Percentiles rank a stretch among this genome's conserved stretches.
phyloP scores from a whole-genome alignment of 75 land plant species.

The Gnetum montanum region DNA sequence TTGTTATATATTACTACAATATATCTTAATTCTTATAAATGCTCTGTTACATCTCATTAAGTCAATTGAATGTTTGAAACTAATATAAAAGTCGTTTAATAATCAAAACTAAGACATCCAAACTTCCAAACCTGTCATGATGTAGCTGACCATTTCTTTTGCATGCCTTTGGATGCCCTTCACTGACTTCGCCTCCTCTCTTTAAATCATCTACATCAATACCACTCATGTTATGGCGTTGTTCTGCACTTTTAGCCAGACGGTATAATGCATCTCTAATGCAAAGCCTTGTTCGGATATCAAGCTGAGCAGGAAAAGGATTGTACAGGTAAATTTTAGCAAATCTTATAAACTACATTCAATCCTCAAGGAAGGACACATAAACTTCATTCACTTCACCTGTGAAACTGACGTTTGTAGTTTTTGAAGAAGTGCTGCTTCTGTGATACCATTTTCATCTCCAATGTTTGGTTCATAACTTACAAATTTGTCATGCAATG shows the following conservation, averaged over 20 bases:
- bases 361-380: no score
- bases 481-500: not conserved
- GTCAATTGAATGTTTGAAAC: no score
- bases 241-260: conserved; percentile 67
- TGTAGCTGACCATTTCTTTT: not conserved
- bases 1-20: no score
- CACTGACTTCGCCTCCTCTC: conserved; percentile 10
- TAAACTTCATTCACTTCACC: conserved; percentile 24
- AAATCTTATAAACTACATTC: no score
- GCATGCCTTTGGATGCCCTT: conserved; percentile 11
- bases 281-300: conserved; percentile 50
- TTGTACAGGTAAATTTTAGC: no score
- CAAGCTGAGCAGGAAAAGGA: conserved; percentile 57
- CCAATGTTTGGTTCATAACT: conserved; percentile 6
- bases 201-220: conserved; percentile 17
- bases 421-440: conserved; percentile 40
- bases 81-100: no score
- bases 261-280: conserved; percentile 88
- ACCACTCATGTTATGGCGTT: conserved; percentile 38
- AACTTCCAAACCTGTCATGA: conserved; percentile 5
- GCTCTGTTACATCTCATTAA: no score
- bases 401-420: conserved; percentile 44
- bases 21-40: no score
- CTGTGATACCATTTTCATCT: conserved; percentile 25
- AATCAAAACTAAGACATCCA: no score